Evolutionary conservation across 2,329 filamentous ascomycete species (phyloP).

Genomic region (Didymella arachidicola): DNA sequence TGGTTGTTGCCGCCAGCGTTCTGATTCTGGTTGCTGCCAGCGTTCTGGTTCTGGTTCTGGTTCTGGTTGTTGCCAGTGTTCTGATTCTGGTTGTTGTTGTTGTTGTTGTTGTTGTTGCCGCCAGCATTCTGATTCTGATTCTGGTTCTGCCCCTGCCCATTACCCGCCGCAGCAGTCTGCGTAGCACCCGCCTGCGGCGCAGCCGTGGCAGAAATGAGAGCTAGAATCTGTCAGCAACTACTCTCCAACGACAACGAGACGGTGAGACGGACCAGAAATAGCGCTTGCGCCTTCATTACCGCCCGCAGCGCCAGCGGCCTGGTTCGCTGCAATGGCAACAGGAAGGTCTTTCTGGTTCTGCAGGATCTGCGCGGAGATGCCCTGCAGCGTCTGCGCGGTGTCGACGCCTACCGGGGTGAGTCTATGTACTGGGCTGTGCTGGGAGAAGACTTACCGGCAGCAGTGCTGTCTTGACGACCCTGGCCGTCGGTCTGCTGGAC

Average conservation of each 20-base stretch:
- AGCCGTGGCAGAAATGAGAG: slow-evolving; percentile 27
- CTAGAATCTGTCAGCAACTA: slow-evolving; percentile 23
- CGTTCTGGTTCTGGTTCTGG: slow-evolving; percentile 3
- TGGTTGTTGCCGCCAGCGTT: slow-evolving; percentile 13
- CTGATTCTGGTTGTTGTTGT: slow-evolving; percentile 1
- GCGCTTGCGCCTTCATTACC: slow-evolving; percentile 50
- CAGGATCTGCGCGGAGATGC: slow-evolving; percentile 58
- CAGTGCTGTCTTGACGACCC: slow-evolving; percentile 36
- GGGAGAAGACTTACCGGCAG: slow-evolving; percentile 36
- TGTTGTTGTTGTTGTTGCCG: slow-evolving; percentile 12
- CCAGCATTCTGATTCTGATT: slow-evolving; percentile 11
- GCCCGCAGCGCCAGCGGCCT: slow-evolving; percentile 52
- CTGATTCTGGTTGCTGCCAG: slow-evolving; percentile 21
- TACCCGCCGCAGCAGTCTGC: slow-evolving; percentile 7
- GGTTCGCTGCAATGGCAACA: slow-evolving; percentile 57
- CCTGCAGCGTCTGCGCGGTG: slow-evolving; percentile 57
- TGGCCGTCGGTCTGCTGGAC: slow-evolving; percentile 62
- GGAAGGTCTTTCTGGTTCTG: slow-evolving; percentile 62
- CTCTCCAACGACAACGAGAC: background rate
- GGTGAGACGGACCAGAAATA: slow-evolving; percentile 49
- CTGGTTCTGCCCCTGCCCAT: slow-evolving; percentile 16
- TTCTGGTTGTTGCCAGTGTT: background rate
- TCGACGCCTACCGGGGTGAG: slow-evolving; percentile 50
- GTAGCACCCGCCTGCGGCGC: slow-evolving; percentile 8
- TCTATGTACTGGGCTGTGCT: slow-evolving; percentile 29